Base-by-base conservation (phyloP, 2,329 filamentous ascomycete genomes). In the Colletotrichum salicis region DNA sequence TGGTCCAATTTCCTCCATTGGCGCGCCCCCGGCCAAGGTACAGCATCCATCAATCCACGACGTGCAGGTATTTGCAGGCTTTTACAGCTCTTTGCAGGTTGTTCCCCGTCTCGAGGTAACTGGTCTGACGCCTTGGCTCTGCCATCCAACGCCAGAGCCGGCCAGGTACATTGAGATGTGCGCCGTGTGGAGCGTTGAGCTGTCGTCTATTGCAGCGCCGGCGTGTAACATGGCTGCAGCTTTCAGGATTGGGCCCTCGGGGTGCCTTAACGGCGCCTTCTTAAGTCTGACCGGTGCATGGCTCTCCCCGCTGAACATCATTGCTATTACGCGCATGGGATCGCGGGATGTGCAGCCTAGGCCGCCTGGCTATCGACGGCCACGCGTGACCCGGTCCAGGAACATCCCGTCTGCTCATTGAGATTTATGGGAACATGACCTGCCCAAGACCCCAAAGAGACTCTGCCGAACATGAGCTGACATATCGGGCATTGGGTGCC, bases 151-250 rank as follows among this genome's bases (percentile, higher is more conserved):
- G 31, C 61, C 54, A 29, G 51, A 55, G 48, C 55, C 60, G 48
- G 35, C 59, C 52, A 58, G 55, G 41, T 58, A 63, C 58, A 60
- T 59, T 37, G 45, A 64, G 65, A 68, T 52, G 64, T 64, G 59
- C 59, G n/a, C 56, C 15, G 33, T 58, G 69, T 71, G 69, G 58
- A 71, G 45, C 64, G 41, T 37, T 65, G 33, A 68, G 58, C 54
- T 64, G 45, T 37, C 64, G 41, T 41, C 22, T 55, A 45, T 33
- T 67, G 68, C 68, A 58, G 58, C 48, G 63, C 41, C 41, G 54
- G 52, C 68, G 37, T 69, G 65, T 59, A 64, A 41, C 19, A 69
- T 60, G 41, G 65, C 65, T 71, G 65, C 65, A 60, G 41, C 60
- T 22, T n/a, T 48, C 45, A 60, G 65, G 51, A 70, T 60, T 29